These are phyloP conservation scores for Calendula officinalis DNA, from an alignment of 129 eudicot genomes.

Conservation along the genomic window DNA sequence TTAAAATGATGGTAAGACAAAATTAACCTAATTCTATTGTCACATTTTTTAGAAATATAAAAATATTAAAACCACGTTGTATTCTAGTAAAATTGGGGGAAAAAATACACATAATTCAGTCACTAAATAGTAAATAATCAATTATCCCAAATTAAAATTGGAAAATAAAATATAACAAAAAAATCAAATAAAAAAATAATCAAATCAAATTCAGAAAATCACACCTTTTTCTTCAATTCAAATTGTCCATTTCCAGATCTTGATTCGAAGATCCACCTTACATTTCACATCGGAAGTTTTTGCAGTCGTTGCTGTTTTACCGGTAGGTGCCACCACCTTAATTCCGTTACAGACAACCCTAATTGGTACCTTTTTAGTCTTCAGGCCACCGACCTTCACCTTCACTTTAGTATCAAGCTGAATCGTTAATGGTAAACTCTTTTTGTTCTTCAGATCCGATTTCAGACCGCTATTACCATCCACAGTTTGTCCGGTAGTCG, in stretches of 20 bases:
- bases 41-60: no score
- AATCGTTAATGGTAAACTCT: not conserved
- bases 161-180: no score
- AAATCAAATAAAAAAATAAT: not conserved
- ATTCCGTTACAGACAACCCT: slow-evolving; percentile 47
- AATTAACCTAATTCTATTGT: no score
- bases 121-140: no score
- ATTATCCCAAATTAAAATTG: no score
- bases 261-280: not conserved
- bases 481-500: not conserved
- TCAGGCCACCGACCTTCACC: slow-evolving; percentile 41
- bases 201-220: not conserved
- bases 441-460: no score
- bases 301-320: slow-evolving; percentile 18
- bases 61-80: no score
- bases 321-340: slow-evolving; percentile 33
- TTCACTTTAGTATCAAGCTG: slow-evolving; percentile 47
- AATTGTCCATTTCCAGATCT: slow-evolving; percentile 17
- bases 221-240: slow-evolving; percentile 3
- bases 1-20: no score
- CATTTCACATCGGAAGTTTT: not conserved
- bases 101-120: no score
- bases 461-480: no score
- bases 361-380: slow-evolving; percentile 38
- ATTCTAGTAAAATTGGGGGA: no score